These are phyloP conservation scores for Pholiota microspora DNA, from an alignment of 768 basidiomycete species.

Conservation along the genomic window DNA sequence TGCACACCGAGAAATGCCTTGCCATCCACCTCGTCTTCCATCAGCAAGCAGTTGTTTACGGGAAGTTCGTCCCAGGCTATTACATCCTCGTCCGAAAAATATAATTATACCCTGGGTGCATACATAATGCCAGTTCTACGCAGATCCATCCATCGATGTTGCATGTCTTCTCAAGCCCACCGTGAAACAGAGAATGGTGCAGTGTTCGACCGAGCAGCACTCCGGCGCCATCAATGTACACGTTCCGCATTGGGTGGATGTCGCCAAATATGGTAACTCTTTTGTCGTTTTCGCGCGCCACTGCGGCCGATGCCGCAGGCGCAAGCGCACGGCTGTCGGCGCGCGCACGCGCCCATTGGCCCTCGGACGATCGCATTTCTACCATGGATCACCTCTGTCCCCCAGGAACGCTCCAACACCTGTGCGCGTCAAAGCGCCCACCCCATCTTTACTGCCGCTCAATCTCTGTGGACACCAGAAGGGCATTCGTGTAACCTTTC, in stretches of 20 bases:
- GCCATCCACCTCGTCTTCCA: background rate
- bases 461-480: conserved; percentile 3
- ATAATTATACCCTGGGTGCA: background rate
- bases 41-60: background rate
- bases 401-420: background rate
- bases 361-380: background rate
- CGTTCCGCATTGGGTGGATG: conserved; percentile 13
- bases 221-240: conserved; percentile 9
- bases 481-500: conserved; percentile 18
- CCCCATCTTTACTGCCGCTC: background rate
- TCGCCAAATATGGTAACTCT: conserved; percentile 12
- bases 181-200: background rate
- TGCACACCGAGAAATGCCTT: background rate
- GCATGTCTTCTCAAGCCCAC: background rate
- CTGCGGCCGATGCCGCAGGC: conserved; percentile 5
- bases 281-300: conserved; percentile 11
- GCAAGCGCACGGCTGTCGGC: background rate
- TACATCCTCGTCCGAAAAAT: conserved; percentile 11
- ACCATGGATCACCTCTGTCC: background rate
- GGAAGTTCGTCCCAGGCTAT: conserved; percentile 9
- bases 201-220: background rate
- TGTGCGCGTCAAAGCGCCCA: background rate
- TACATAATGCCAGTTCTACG: background rate
- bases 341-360: background rate
- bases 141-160: background rate